Conservation (phyloP, 2,329 filamentous ascomycete genomes). For the Rugonectria rugulosa region DNA sequence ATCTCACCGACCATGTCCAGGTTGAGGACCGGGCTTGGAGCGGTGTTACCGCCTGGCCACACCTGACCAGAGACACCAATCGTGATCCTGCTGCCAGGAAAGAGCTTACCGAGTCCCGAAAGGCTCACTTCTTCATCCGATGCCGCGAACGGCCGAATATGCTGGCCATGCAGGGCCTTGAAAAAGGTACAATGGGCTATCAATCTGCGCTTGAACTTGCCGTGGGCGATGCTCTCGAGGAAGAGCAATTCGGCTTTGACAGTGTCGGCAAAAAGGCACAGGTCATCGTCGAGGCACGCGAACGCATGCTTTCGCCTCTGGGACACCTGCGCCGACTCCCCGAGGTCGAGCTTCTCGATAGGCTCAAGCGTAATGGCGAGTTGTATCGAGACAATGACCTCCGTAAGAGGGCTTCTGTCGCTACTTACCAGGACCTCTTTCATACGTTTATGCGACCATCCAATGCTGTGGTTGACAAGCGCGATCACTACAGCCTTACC, state of each 20-base stretch:
- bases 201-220: constrained; percentile 72
- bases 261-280: constrained; percentile 62
- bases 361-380: constrained; percentile 63
- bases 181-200: constrained; percentile 75
- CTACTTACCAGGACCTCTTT: constrained; percentile 70
- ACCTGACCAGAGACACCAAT: constrained; percentile 61
- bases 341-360: constrained; percentile 65
- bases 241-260: constrained; percentile 68
- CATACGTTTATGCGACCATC: constrained; percentile 65
- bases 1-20: constrained; percentile 70
- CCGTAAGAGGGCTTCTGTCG: constrained; percentile 58
- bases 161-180: constrained; percentile 75
- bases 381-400: constrained; percentile 62
- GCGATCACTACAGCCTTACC: constrained; percentile 68
- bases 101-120: constrained; percentile 53
- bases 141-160: constrained; percentile 72
- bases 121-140: constrained; percentile 65
- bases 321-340: constrained; percentile 64
- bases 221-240: constrained; percentile 69
- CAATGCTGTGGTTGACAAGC: constrained; percentile 62
- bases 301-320: constrained; percentile 61
- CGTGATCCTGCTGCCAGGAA: constrained; percentile 54
- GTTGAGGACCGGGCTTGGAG: constrained; percentile 71
- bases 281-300: constrained; percentile 64
- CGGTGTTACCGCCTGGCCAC: constrained; percentile 68